Evolutionary conservation across 176 grass and related monocot species (phyloP).

Genomic region (Oryza meyeriana): DNA sequence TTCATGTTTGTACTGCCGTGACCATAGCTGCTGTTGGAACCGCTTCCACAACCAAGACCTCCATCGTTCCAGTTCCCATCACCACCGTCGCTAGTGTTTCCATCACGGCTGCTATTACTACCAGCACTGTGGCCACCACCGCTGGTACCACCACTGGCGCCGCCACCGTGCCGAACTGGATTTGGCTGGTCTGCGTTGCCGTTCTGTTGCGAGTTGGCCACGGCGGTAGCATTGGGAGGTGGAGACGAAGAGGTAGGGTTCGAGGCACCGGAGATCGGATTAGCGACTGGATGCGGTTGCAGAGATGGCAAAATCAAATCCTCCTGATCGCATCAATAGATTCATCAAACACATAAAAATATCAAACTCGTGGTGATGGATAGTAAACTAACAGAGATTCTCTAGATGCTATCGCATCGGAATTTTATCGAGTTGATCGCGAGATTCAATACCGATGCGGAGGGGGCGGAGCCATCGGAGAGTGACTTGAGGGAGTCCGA

Average conservation of each 20-base stretch:
- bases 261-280: constrained; percentile 30
- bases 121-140: constrained; percentile 8
- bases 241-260: constrained; percentile 37
- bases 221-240: not conserved
- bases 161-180: constrained; percentile 17
- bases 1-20: constrained; percentile 6
- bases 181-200: constrained; percentile 23
- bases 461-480: constrained; percentile 35
- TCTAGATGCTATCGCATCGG: not conserved
- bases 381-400: not conserved
- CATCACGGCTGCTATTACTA: constrained; percentile 23
- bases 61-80: constrained; percentile 33
- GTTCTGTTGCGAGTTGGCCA: not conserved
- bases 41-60: not conserved
- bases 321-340: constrained; percentile 42
- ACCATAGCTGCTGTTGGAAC: not conserved
- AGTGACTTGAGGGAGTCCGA: constrained; percentile 59
- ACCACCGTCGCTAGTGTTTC: constrained; percentile 31
- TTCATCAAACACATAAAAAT: constrained; percentile 25
- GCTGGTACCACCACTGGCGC: not conserved
- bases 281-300: not conserved
- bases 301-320: constrained; percentile 23
- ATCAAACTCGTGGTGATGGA: not conserved
- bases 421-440: not conserved
- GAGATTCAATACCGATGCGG: constrained; percentile 58